Conservation (phyloP, 371 early-diverging fungal species). For the Rhizomucor miehei region DNA sequence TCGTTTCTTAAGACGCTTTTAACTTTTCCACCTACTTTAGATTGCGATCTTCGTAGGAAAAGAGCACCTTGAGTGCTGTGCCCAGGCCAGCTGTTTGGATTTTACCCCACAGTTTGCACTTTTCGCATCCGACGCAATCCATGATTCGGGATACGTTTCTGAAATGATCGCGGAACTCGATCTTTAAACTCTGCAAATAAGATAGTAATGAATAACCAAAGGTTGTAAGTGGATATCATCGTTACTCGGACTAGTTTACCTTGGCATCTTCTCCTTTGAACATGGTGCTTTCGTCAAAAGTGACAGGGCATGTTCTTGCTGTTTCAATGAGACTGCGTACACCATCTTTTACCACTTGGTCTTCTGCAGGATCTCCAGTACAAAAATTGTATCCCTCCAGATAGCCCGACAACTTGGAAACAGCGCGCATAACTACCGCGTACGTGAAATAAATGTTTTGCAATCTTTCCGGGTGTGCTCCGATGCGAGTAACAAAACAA, state of each 20-base stretch:
- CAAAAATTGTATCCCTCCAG: slow-evolving; percentile 70
- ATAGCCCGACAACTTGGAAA: slow-evolving; percentile 80
- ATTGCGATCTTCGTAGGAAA: slow-evolving; percentile 77
- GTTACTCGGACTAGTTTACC: too few species aligned
- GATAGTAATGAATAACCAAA: too few species aligned
- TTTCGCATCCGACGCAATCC: slow-evolving; percentile 98
- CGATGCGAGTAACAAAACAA: slow-evolving; percentile 88
- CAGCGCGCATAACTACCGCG: slow-evolving; percentile 79
- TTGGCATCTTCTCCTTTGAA: slow-evolving; percentile 59
- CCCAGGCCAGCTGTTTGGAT: slow-evolving; percentile 81
- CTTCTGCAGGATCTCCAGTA: slow-evolving; percentile 50
- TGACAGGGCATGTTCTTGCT: slow-evolving; percentile 63
- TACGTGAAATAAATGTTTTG: slow-evolving; percentile 94
- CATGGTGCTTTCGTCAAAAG: slow-evolving; percentile 87
- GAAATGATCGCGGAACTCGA: slow-evolving; percentile 89
- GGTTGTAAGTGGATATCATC: too few species aligned
- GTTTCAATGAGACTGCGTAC: slow-evolving; percentile 58
- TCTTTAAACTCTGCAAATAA: slow-evolving; percentile 47
- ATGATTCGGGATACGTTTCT: slow-evolving; percentile 94
- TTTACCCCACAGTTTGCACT: slow-evolving; percentile 98
- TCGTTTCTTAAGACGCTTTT: neutral
- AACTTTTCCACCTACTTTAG: slow-evolving; percentile 46
- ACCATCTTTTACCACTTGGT: slow-evolving; percentile 49
- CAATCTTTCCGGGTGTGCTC: slow-evolving; percentile 85
- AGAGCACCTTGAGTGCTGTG: slow-evolving; percentile 92